Evolutionary conservation across 208 protist species (phyloP).

Genomic region (Plasmodiophora brassicae): DNA sequence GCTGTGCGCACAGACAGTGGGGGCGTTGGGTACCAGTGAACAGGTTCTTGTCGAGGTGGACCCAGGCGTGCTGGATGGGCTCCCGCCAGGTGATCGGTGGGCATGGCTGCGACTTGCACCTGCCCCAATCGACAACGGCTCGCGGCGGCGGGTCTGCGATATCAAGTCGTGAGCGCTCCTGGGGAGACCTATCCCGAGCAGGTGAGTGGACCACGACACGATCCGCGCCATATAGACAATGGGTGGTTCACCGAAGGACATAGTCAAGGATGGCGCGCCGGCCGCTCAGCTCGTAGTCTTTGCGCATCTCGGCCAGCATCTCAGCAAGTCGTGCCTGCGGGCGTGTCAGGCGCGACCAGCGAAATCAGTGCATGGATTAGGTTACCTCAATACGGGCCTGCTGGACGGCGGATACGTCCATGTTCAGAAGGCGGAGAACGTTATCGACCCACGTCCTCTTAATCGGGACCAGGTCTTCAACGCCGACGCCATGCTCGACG

Average conservation of each 20-base stretch:
- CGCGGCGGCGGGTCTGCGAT: neutral
- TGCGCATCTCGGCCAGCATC: neutral
- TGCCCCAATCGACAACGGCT: neutral
- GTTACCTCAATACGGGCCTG: neutral
- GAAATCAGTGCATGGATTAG: neutral
- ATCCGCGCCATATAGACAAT: neutral
- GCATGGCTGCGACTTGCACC: neutral
- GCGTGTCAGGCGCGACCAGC: no score
- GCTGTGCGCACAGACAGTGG: neutral
- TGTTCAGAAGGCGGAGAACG: neutral
- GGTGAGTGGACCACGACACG: neutral
- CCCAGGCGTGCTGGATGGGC: neutral
- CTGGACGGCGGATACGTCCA: neutral
- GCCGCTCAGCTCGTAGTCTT: conserved; percentile 10
- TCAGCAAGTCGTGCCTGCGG: neutral
- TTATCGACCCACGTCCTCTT: neutral
- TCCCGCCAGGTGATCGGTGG: neutral
- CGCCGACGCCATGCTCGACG: neutral
- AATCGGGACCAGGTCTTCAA: neutral
- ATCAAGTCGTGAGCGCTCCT: neutral
- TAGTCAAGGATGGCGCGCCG: neutral
- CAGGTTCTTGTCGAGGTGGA: neutral
- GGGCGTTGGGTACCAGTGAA: neutral
- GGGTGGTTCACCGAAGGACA: neutral
- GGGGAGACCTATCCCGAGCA: neutral